These are phyloP conservation scores for Sporothrix phasma DNA, from an alignment of 2,329 filamentous ascomycete species.

Conservation along the genomic window DNA sequence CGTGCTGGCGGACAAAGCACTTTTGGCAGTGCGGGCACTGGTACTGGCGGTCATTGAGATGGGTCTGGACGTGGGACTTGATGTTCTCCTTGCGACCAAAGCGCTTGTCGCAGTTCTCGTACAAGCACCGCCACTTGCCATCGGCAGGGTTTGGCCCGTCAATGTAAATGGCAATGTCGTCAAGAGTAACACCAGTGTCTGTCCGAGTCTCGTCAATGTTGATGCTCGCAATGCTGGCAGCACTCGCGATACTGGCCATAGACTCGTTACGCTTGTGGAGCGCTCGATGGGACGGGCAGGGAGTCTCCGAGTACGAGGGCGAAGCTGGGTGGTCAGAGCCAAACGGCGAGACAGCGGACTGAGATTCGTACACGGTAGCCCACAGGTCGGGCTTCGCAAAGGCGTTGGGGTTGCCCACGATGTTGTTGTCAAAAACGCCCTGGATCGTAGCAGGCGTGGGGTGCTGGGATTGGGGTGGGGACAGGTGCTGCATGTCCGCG, in stretches of 20 bases:
- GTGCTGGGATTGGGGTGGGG: slow-evolving; percentile 40
- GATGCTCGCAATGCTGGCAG: slow-evolving; percentile 50
- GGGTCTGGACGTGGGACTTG: slow-evolving; percentile 95
- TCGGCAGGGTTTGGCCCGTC: slow-evolving; percentile 61
- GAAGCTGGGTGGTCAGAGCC: slow-evolving; percentile 3
- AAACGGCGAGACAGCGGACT: slow-evolving; percentile 17
- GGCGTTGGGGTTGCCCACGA: slow-evolving; percentile 24
- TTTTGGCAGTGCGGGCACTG: slow-evolving; percentile 89
- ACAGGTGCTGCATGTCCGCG: slow-evolving; percentile 31
- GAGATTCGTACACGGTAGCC: slow-evolving; percentile 21
- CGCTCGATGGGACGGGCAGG: slow-evolving; percentile 24
- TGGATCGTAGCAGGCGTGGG: slow-evolving; percentile 44
- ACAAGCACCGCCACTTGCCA: slow-evolving; percentile 72
- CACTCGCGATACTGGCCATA: slow-evolving; percentile 42
- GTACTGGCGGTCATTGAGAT: slow-evolving; percentile 92
- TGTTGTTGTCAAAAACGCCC: slow-evolving; percentile 25
- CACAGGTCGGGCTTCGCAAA: slow-evolving; percentile 37
- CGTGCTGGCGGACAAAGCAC: slow-evolving; percentile 93
- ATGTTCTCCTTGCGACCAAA: slow-evolving; percentile 99
- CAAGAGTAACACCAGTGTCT: slow-evolving; percentile 75
- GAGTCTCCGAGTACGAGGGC: slow-evolving; percentile 16
- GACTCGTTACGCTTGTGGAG: slow-evolving; percentile 50
- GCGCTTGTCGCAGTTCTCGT: slow-evolving; percentile 65
- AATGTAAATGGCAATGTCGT: slow-evolving; percentile 72
- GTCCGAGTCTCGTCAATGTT: slow-evolving; percentile 56